Base-by-base conservation (phyloP, 768 basidiomycete genomes). In the Mycena galopus region DNA sequence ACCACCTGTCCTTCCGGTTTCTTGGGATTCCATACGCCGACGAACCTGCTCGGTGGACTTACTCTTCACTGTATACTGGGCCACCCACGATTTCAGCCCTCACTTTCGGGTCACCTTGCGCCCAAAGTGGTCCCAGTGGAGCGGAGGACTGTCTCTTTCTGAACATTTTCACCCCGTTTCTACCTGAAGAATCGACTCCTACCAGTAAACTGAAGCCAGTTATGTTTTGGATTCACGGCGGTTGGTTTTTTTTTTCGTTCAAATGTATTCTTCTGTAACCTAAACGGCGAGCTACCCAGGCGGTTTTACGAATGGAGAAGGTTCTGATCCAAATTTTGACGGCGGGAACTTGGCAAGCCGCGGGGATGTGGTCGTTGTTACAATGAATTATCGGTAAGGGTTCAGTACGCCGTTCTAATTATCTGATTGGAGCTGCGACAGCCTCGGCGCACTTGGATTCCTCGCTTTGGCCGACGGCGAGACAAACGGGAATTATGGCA, bases 191-290 rank as follows among this genome's bases (percentile, higher is more conserved):
- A 32, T 33, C 69, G 2, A 65, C 27, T 0, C 70, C 73, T 47
- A 68, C 77, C 1, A 77, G 72, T 21, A 71, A 66, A 19, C 62
- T 81, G 27, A 86, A 84, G 59, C 84, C 88, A 0, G 86, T 86
- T 23, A 80, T 87, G 81, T 84, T 88, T 75, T 87, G 83, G 84
- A 88, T 88, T 35, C 86, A 88, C 58, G 87, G 88, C 5, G 87
- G 87, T 2, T 85, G 85, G 17, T 87, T 39, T 16, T 39, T 39
- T 14, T 7, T 39, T 39, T n/a, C n/a, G n/a, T n/a, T n/a, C n/a
- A 16, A 39, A 39, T 10, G 17, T 16, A 39, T 39, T 16, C 39
- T 39, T 39, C 9, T 39, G 3, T 14, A 39, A 5, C 6, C 33
- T 35, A 35, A 12, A 3, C 39, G 12, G 12, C 17, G 12, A 39